Base-by-base conservation (phyloP, 768 basidiomycete genomes). In the Phanerochaete sordida region DNA sequence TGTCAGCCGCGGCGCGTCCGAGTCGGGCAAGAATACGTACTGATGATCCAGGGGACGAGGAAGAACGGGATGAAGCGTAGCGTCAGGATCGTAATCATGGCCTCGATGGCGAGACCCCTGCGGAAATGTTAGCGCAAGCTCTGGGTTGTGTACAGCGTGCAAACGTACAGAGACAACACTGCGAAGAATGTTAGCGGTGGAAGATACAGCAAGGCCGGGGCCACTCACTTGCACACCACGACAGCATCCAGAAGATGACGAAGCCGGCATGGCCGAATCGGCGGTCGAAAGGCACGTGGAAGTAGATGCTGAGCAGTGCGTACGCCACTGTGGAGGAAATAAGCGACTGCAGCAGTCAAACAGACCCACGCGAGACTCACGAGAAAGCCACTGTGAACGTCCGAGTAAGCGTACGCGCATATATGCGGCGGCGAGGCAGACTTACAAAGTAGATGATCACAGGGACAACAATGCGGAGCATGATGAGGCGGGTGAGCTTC, bases 231-330 rank as follows among this genome's bases (percentile, higher is more conserved):
- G 76, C 80, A 37, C 75, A 43, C 75, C 78, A 87, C 59, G 81
- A 82, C 61, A 86, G 72, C 83, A 86, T 85, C 87, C 87, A 88
- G 66, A 83, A 87, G 27, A 87, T 72, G 33, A 87, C 61, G 63
- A 88, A 85, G 0, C 87, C 87, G 0, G 71, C 70, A 43, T 70
- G 69, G 19, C 81, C 81, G 52, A 79, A 84, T 57, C 51, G 39
- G 15, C 81, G 75, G 11, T 66, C 70, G 62, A 88, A 81, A 24
- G 84, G 79, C 1, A 86, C 74, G 24, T 82, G 79, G 70, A 88
- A 88, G 0, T 84, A 86, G 35, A 81, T 64, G 65, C 79, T 85
- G 21, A 88, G 65, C 13, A 87, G 71, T n/a, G 83, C 76, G 67
- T 84, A 87, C 65, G 84, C 28, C 48, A 24, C n/a, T 56, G 27